A percentile compares a stretch with the other conserved stretches of the same genome.
Conservation (phyloP, 2,329 filamentous ascomycete species). For the Colletotrichum navitas region DNA sequence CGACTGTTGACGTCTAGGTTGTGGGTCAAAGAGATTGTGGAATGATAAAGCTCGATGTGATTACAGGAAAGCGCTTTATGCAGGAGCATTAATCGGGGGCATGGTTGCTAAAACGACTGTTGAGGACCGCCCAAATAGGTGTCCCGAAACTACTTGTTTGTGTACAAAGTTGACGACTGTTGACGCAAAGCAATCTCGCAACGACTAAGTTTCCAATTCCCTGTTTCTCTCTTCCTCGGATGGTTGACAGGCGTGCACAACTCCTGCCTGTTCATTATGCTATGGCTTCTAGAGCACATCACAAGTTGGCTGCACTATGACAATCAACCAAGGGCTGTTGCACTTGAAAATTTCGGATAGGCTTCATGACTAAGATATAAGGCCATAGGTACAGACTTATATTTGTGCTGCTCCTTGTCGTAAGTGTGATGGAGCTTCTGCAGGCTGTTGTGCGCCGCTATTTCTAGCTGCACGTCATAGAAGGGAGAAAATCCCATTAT, state of each 20-base stretch:
- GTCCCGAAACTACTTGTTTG: background rate
- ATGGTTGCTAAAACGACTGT: background rate
- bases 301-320: background rate
- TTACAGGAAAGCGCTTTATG: background rate
- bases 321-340: background rate
- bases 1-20: slow-evolving; percentile 11
- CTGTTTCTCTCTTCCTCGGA: background rate
- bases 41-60: background rate
- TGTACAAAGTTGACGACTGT: background rate
- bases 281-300: background rate
- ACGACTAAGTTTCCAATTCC: background rate
- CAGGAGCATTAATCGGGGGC: background rate
- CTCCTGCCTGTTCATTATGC: background rate
- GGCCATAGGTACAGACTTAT: background rate
- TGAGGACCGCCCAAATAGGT: background rate
- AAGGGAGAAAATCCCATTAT: background rate
- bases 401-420: background rate
- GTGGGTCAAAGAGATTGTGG: background rate
- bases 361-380: background rate
- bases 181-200: background rate
- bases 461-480: background rate
- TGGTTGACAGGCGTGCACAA: background rate
- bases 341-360: background rate
- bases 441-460: background rate
- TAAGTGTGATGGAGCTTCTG: background rate